These are phyloP conservation scores for Lumnitzera littorea DNA, from an alignment of 345 rosid species.

Conservation along the genomic window DNA sequence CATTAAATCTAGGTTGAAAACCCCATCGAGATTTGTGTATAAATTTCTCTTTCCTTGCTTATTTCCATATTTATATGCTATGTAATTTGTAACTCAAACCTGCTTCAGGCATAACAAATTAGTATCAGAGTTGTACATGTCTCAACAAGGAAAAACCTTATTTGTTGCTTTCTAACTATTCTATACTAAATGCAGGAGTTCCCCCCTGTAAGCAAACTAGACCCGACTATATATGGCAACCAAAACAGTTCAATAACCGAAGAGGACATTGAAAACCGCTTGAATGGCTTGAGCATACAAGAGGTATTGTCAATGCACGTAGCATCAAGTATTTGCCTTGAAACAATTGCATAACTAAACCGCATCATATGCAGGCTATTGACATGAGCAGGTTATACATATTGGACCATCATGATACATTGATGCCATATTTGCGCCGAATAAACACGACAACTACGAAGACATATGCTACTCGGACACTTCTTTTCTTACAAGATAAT, in stretches of 20 bases:
- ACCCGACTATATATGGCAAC: slow-evolving; percentile 18
- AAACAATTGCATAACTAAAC: background rate
- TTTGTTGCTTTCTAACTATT: background rate
- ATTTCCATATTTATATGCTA: no score
- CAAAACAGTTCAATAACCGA: slow-evolving; percentile 25
- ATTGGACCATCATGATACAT: slow-evolving; percentile 18
- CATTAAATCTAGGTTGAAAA: no score
- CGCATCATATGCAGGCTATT: slow-evolving; percentile 10
- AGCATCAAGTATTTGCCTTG: no score
- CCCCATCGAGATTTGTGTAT: no score
- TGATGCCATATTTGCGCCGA: slow-evolving; percentile 16
- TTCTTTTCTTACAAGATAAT: slow-evolving; percentile 15
- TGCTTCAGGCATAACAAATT: no score
- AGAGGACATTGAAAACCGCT: slow-evolving; percentile 18
- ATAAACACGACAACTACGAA: slow-evolving; percentile 13
- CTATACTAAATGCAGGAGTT: slow-evolving; percentile 19
- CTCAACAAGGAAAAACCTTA: background rate
- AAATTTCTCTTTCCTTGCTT: no score
- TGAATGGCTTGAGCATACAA: slow-evolving; percentile 16
- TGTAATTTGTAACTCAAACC: no score
- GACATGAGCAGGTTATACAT: slow-evolving; percentile 19
- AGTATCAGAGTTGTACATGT: no score
- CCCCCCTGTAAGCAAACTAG: slow-evolving; percentile 30
- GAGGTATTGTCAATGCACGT: slow-evolving; percentile 10
- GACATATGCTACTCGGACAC: slow-evolving; percentile 18